phyloP scores from a whole-genome alignment of 306 rosid genomes.

The Amphicarpaea edgeworthii region DNA sequence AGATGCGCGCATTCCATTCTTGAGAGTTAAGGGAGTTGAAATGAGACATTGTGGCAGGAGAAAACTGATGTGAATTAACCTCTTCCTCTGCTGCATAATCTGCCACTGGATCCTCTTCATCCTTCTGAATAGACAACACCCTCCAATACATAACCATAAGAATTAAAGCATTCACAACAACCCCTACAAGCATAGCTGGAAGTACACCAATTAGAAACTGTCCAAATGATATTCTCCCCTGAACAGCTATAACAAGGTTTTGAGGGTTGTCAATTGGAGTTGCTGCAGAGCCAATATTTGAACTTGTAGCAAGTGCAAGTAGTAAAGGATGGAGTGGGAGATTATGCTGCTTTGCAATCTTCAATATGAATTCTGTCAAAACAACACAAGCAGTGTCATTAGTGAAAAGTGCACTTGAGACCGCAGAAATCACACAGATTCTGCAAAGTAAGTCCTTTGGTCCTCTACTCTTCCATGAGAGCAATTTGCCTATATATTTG shows the following conservation, averaged over 20 bases:
- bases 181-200: constrained; percentile 83
- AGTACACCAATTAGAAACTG: constrained; percentile 70
- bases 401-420: constrained; percentile 87
- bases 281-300: constrained; percentile 90
- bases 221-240: constrained; percentile 75
- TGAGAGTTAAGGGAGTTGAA: constrained; percentile 58
- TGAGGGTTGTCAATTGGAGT: constrained; percentile 97
- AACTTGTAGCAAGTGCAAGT: constrained; percentile 93
- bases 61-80: constrained; percentile 74
- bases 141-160: constrained; percentile 74
- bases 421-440: constrained; percentile 83
- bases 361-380: constrained; percentile 85
- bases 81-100: constrained; percentile 66
- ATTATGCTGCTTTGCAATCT: constrained; percentile 82
- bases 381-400: constrained; percentile 91
- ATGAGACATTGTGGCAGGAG: constrained; percentile 86
- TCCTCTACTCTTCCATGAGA: constrained; percentile 85
- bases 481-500: constrained; percentile 79
- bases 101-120: constrained; percentile 59
- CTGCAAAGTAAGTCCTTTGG: constrained; percentile 83
- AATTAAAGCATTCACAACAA: constrained; percentile 65
- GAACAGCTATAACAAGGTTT: constrained; percentile 82
- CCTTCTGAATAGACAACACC: constrained; percentile 62
- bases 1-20: constrained; percentile 53
- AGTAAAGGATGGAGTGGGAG: constrained; percentile 91